Evolutionary conservation across 202 grass and related monocot genomes (phyloP).

Genomic region (Cymbopogon flexuosus): DNA sequence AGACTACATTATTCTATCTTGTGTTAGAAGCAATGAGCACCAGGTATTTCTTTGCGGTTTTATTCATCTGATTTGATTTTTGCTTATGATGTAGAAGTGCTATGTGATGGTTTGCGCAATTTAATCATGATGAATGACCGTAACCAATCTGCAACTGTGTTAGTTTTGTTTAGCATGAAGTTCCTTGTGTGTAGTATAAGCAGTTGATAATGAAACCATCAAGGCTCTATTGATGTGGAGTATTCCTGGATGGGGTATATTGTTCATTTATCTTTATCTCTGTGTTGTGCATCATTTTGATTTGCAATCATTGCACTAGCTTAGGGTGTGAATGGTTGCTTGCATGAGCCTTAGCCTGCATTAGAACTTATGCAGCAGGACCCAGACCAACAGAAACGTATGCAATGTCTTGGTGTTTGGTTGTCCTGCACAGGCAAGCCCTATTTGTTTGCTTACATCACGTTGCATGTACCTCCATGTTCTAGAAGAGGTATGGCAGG

Average conservation of each 20-base stretch:
- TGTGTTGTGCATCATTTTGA: neutral
- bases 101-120: neutral
- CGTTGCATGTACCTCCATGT: neutral
- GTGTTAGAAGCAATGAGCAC: conserved; percentile 98
- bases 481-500: neutral
- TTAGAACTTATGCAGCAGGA: neutral
- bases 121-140: neutral
- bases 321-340: neutral
- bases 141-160: neutral
- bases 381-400: neutral
- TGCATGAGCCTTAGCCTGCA: neutral
- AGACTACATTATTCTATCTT: conserved; percentile 99
- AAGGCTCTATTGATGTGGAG: neutral
- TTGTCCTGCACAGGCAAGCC: neutral
- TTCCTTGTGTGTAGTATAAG: neutral
- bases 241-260: conserved; percentile 1
- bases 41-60: conserved; percentile 49
- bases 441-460: neutral
- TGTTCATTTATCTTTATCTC: neutral
- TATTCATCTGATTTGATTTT: conserved; percentile 2
- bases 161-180: neutral
- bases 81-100: neutral
- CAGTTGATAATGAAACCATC: neutral
- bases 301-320: neutral
- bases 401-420: neutral